A percentile compares a stretch with the other conserved stretches of the same genome.
Conservation (phyloP, 2,329 filamentous ascomycete genomes). For the Colletotrichum plurivorum region DNA sequence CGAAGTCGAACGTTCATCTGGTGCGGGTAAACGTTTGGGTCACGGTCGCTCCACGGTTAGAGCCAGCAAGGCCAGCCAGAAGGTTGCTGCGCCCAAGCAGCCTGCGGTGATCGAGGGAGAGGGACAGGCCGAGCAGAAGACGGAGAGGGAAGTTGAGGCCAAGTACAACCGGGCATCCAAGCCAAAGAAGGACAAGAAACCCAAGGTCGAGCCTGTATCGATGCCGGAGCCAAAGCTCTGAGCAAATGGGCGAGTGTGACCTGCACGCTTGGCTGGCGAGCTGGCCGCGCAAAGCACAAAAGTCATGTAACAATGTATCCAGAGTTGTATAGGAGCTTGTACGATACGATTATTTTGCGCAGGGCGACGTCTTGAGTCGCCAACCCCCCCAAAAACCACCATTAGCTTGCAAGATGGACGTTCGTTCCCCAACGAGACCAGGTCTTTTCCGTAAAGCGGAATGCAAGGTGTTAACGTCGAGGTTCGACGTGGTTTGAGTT, state of each 20-base stretch:
- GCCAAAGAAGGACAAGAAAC: constrained; percentile 35
- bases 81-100: too few species aligned
- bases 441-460: not conserved
- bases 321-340: constrained; percentile 40
- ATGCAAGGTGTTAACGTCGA: too few species aligned
- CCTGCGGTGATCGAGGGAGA: constrained; percentile 12
- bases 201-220: constrained; percentile 8
- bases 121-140: constrained; percentile 19
- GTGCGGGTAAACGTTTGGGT: too few species aligned
- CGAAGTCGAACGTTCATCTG: constrained; percentile 56
- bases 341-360: constrained; percentile 35
- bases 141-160: not conserved
- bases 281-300: not conserved
- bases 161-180: not conserved
- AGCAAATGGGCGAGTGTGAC: constrained; percentile 10
- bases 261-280: not conserved
- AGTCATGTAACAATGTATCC: constrained; percentile 38
- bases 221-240: constrained; percentile 34
- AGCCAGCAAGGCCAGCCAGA: too few species aligned
- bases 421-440: not conserved
- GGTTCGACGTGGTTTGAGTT: not conserved
- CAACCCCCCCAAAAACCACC: not conserved
- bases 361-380: constrained; percentile 5
- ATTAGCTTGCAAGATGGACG: not conserved
- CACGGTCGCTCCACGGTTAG: too few species aligned